Conservation (phyloP, 1,139 yeast genomes). For the Hanseniaspora sp. region DNA sequence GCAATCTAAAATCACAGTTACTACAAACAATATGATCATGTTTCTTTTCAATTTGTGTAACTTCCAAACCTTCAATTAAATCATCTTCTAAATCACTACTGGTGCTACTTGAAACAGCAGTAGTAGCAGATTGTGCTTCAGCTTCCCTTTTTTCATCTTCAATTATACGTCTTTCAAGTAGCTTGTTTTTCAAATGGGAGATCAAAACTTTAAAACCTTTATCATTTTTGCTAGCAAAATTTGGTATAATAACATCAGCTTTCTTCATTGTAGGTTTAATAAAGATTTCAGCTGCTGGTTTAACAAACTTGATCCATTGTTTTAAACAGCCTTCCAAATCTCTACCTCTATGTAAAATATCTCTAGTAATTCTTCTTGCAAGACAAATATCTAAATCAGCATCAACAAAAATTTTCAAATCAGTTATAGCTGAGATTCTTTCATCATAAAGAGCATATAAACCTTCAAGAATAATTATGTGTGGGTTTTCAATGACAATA, state of each 20-base stretch:
- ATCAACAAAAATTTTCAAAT: constrained; percentile 79
- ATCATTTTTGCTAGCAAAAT: constrained; percentile 63
- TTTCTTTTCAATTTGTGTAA: constrained; percentile 22
- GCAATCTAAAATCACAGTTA: constrained; percentile 5
- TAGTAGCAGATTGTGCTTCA: neutral
- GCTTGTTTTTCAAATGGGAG: constrained; percentile 65
- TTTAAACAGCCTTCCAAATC: constrained; percentile 68
- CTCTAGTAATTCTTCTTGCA: constrained; percentile 77
- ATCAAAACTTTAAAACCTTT: constrained; percentile 73
- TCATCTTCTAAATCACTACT: constrained; percentile 25
- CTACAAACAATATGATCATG: constrained; percentile 18
- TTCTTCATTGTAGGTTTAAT: constrained; percentile 67
- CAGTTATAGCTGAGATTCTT: constrained; percentile 63
- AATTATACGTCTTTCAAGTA: constrained; percentile 37
- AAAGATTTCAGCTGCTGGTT: constrained; percentile 74
- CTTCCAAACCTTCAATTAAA: constrained; percentile 35
- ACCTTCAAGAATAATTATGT: constrained; percentile 85
- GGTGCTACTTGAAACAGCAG: constrained; percentile 31
- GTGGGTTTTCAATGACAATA: constrained; percentile 83
- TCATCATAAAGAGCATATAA: constrained; percentile 70
- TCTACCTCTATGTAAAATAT: constrained; percentile 74
- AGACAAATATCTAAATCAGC: constrained; percentile 88
- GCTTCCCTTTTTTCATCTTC: constrained; percentile 18
- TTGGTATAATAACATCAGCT: constrained; percentile 80
- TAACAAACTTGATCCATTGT: constrained; percentile 86